These are phyloP conservation scores for Antrodiella citrinella DNA, from an alignment of 768 basidiomycete genomes.

Conservation along the genomic window DNA sequence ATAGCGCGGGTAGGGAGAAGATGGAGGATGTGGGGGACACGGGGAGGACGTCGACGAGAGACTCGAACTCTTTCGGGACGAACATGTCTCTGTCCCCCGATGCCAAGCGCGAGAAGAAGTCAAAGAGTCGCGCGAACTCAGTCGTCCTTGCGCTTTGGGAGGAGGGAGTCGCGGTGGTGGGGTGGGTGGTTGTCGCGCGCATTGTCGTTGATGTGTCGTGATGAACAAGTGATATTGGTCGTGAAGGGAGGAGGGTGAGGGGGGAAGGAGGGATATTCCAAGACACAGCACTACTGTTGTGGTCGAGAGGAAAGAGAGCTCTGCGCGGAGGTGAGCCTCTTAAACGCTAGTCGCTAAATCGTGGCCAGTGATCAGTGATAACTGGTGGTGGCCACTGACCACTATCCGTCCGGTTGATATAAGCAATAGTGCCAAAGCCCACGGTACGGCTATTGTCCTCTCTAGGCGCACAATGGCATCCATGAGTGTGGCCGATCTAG, in stretches of 20 bases:
- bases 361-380: no score
- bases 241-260: no score
- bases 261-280: no score
- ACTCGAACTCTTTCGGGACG: not conserved
- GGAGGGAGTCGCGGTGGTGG: not conserved
- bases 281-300: not conserved
- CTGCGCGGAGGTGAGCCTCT: no score
- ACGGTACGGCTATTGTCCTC: no score
- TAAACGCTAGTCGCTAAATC: no score
- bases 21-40: not conserved
- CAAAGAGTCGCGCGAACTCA: not conserved
- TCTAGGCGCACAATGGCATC: no score
- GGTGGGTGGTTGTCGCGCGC: not conserved
- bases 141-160: not conserved
- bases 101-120: not conserved
- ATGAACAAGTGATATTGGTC: not conserved
- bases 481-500: no score
- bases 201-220: not conserved
- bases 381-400: not conserved
- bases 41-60: not conserved
- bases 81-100: not conserved
- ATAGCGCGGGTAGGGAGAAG: not conserved
- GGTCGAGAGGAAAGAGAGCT: not conserved
- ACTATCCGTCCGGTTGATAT: no score
- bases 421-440: no score